Evolutionary conservation across 176 grass and related monocot genomes (phyloP).

Genomic region (Ampelocalamus luodianensis): DNA sequence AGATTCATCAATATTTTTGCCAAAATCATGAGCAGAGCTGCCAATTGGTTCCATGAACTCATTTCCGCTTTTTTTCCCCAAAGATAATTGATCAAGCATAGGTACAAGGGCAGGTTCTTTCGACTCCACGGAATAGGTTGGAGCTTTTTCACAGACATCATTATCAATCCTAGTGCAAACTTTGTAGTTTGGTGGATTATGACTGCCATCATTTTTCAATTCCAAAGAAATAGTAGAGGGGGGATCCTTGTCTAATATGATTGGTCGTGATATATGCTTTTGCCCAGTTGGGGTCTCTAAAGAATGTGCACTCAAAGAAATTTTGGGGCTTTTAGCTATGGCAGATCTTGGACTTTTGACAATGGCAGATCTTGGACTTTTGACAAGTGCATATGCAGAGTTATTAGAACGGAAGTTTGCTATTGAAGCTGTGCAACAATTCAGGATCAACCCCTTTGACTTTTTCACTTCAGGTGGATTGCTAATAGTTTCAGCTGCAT

Average conservation of each 20-base stretch:
- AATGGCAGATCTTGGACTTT: constrained; percentile 36
- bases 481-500: constrained; percentile 64
- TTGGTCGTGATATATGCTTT: constrained; percentile 10
- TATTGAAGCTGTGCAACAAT: constrained; percentile 37
- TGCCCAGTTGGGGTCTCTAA: constrained; percentile 37
- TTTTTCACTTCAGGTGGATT: constrained; percentile 48
- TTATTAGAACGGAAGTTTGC: constrained; percentile 25
- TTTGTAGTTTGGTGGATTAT: constrained; percentile 21
- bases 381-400: constrained; percentile 40
- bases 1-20: constrained; percentile 47
- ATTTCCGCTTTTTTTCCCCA: constrained; percentile 44
- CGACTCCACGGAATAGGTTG: constrained; percentile 45
- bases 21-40: constrained; percentile 22
- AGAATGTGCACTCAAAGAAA: constrained; percentile 34
- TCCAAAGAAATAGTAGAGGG: constrained; percentile 41
- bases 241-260: constrained; percentile 23
- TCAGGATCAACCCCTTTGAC: constrained; percentile 37
- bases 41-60: constrained; percentile 34
- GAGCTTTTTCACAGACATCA: constrained; percentile 43
- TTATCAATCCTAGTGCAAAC: constrained; percentile 23
- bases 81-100: constrained; percentile 43
- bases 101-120: constrained; percentile 37
- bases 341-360: constrained; percentile 36
- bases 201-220: constrained; percentile 36
- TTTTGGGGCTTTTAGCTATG: constrained; percentile 22